These are phyloP conservation scores for Pharnaceum exiguum DNA, from an alignment of 148 eudicot genomes.

Conservation along the genomic window DNA sequence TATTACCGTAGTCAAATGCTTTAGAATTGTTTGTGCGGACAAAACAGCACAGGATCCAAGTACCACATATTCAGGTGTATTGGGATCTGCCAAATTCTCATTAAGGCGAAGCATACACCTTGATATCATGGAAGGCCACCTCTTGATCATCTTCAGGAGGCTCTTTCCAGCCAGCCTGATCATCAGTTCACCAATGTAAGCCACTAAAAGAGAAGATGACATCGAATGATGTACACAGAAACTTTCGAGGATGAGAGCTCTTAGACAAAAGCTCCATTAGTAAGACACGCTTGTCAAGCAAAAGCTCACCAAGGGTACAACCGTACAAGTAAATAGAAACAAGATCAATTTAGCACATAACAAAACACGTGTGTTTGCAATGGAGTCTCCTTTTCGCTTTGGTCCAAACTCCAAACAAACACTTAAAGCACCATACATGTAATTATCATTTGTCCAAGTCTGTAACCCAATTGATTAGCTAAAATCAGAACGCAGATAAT, in stretches of 20 bases:
- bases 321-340: neutral
- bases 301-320: neutral
- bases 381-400: too few relatives aligned
- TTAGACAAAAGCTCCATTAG: neutral
- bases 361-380: neutral
- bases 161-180: constrained; percentile 86
- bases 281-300: too few relatives aligned
- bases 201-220: constrained; percentile 12
- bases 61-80: constrained; percentile 74
- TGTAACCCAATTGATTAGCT: too few relatives aligned
- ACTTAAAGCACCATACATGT: too few relatives aligned
- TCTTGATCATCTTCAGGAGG: constrained; percentile 77
- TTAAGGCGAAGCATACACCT: constrained; percentile 58
- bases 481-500: too few relatives aligned
- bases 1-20: constrained; percentile 75
- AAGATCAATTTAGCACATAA: neutral
- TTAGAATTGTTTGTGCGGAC: constrained; percentile 73
- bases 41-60: constrained; percentile 94
- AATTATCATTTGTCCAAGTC: too few relatives aligned
- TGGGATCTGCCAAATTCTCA: constrained; percentile 58
- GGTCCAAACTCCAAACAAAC: too few relatives aligned
- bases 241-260: too few relatives aligned
- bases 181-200: constrained; percentile 17
- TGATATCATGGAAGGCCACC: constrained; percentile 92
- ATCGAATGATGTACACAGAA: neutral